Evolutionary conservation across 345 rosid species (phyloP), one percentile per base, ranked within the genome.

Genomic region (Excoecaria agallocha): DNA sequence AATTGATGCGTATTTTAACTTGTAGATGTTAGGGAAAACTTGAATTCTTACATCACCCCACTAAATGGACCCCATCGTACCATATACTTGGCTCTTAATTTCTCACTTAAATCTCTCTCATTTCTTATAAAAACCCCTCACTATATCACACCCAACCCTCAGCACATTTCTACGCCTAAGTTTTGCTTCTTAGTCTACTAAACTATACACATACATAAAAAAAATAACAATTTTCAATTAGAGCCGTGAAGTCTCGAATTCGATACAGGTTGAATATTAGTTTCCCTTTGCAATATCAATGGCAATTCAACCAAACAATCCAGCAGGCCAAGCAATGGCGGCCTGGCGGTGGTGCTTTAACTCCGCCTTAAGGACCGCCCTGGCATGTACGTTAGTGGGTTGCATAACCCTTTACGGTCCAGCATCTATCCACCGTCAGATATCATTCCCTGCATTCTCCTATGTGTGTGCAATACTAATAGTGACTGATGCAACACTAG

Each of bases 371-470:
- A 82, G 97, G 35, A 84, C 95, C 11, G 86, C 97, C 61, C 79
- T 94, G 45, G 98, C 98, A 17, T 90, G 97, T 86, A 77, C 84
- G 56, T 81, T 88, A 66, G 89, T 94, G 17, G 98, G 97, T 24
- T 66, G 73, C 46, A 35, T 67, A 74, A 89, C 97, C 76, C 84
- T 94, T 11, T 87, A 88, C 70, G 94, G 97, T 11, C 97, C 97
- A 0, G 30, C 79, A 3, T 71, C 83, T 52, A 8, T 94, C 75
- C 79, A 16, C 39, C 83, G 75, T 56, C 82, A 78, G 51, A 82
- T 89, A 8, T 83, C 89, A 38, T 85, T 92, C 72, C 97, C 98
- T 0, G 90, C 98, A 22, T 94, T 92, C 68, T 86, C 97, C 64
- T 94, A 92, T 76, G 97, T 92, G 54, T 79, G 89, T 0, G 87